phyloP scores from a whole-genome alignment of 495 filamentous ascomycete species.

The Penicillium psychrofluorescens region DNA sequence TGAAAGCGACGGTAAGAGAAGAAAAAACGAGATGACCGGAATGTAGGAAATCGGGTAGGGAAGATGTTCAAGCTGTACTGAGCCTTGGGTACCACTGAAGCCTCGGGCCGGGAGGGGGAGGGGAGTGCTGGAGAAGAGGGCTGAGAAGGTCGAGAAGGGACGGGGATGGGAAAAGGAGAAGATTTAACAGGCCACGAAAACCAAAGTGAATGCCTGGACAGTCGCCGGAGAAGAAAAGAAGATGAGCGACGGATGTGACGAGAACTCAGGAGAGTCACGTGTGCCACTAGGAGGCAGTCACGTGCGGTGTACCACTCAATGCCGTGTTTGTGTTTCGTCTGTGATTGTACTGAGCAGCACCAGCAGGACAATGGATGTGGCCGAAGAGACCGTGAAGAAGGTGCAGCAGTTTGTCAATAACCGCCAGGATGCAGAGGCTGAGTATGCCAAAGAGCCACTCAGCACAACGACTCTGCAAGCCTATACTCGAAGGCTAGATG shows the following conservation, averaged over 20 bases:
- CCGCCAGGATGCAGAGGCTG: conserved; percentile 28
- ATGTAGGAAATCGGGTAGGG: neutral
- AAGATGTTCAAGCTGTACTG: neutral
- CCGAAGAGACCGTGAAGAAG: conserved; percentile 26
- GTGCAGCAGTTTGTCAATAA: conserved; percentile 31
- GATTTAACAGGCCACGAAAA: too few relatives aligned
- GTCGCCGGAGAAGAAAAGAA: neutral
- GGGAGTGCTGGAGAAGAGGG: too few relatives aligned
- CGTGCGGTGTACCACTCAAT: conserved; percentile 6
- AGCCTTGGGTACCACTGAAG: neutral
- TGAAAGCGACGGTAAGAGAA: neutral
- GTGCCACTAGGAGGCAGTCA: neutral
- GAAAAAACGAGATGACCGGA: neutral
- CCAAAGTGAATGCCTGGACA: too few relatives aligned
- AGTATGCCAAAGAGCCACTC: conserved; percentile 25
- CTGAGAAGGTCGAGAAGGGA: too few relatives aligned
- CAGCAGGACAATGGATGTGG: conserved; percentile 23
- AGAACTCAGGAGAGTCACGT: neutral
- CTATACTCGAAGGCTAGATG: conserved; percentile 49
- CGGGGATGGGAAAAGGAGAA: too few relatives aligned
- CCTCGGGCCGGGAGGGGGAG: neutral
- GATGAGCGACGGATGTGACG: neutral
- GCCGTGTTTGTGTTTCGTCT: conserved; percentile 5
- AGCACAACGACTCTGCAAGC: conserved; percentile 25
- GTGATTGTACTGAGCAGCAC: neutral